phyloP scores from a whole-genome alignment of 768 basidiomycete species.

The Hemileccinum rubropunctum region DNA sequence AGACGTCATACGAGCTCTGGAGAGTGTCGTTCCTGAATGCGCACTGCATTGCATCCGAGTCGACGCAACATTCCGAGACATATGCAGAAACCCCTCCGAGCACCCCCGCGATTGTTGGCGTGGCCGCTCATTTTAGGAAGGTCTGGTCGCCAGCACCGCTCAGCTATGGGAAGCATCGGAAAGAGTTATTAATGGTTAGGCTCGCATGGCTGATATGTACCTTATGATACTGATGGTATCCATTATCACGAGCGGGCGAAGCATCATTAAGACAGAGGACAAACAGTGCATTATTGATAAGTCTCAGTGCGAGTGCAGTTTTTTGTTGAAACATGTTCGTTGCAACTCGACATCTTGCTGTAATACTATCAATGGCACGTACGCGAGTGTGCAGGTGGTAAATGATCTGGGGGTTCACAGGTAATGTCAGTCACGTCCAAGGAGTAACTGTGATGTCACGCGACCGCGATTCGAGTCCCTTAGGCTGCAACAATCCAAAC shows the following conservation, averaged over 20 bases:
- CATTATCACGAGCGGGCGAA: constrained; percentile 38
- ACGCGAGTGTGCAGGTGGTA: too few relatives aligned
- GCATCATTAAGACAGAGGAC: constrained; percentile 90
- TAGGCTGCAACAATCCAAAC: too few relatives aligned
- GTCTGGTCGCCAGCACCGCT: too few relatives aligned
- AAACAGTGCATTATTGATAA: constrained; percentile 90
- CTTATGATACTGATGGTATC: constrained; percentile 2
- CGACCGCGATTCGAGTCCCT: too few relatives aligned
- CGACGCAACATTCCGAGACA: constrained; percentile 14
- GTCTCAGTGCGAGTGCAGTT: too few relatives aligned
- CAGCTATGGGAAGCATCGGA: constrained; percentile 61
- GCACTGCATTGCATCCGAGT: constrained; percentile 14
- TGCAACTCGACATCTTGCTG: too few relatives aligned
- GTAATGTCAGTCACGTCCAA: too few relatives aligned
- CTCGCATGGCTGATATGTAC: constrained; percentile 23
- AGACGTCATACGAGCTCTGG: constrained; percentile 37
- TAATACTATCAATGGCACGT: too few relatives aligned
- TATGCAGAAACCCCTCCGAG: constrained; percentile 1
- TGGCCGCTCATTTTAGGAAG: constrained; percentile 58
- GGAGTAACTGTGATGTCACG: too few relatives aligned
- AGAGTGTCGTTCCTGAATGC: constrained; percentile 31
- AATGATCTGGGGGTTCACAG: too few relatives aligned
- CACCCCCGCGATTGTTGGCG: constrained; percentile 57
- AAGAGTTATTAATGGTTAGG: constrained; percentile 59
- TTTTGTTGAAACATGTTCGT: too few relatives aligned